These are phyloP conservation scores for Dipodascus albidus DNA, from an alignment of 805 yeast genomes.

Conservation along the genomic window DNA sequence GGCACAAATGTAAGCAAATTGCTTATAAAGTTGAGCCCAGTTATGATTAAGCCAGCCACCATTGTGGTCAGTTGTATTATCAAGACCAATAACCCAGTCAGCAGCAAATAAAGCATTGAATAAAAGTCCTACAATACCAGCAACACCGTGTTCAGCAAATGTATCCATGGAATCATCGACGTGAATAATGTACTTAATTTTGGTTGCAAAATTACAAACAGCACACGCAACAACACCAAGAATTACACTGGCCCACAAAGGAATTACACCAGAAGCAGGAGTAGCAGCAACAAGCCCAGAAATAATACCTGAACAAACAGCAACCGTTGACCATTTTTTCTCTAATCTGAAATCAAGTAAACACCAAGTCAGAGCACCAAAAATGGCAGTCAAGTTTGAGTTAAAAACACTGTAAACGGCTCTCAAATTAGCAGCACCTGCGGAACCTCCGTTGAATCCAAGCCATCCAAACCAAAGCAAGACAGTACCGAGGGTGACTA, in stretches of 20 bases:
- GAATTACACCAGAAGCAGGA: slow-evolving; percentile 84
- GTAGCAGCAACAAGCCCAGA: slow-evolving; percentile 97
- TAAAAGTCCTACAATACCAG: slow-evolving; percentile 83
- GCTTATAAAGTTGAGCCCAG: slow-evolving; percentile 85
- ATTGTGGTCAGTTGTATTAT: slow-evolving; percentile 67
- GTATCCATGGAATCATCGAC: slow-evolving; percentile 93
- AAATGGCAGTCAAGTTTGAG: slow-evolving; percentile 78
- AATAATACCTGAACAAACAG: slow-evolving; percentile 88
- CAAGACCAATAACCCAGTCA: slow-evolving; percentile 84
- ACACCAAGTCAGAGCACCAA: slow-evolving; percentile 91
- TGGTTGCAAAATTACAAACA: slow-evolving; percentile 83
- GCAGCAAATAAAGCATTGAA: slow-evolving; percentile 86
- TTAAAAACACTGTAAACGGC: slow-evolving; percentile 88
- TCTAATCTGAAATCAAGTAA: slow-evolving; percentile 79
- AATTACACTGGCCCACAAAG: slow-evolving; percentile 82
- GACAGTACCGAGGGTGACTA: slow-evolving; percentile 80
- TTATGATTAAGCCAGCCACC: slow-evolving; percentile 94
- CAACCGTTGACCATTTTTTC: slow-evolving; percentile 88
- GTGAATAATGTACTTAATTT: slow-evolving; percentile 63
- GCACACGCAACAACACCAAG: slow-evolving; percentile 74
- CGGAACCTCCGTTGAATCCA: slow-evolving; percentile 87
- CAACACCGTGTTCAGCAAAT: slow-evolving; percentile 97
- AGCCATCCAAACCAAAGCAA: slow-evolving; percentile 94
- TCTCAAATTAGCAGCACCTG: slow-evolving; percentile 68
- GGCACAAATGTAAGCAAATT: slow-evolving; percentile 72